A percentile compares a stretch with the other conserved stretches of the same genome.
phyloP scores from a whole-genome alignment of 2,329 filamentous ascomycete species.

The Pleoardoris graminearum region DNA sequence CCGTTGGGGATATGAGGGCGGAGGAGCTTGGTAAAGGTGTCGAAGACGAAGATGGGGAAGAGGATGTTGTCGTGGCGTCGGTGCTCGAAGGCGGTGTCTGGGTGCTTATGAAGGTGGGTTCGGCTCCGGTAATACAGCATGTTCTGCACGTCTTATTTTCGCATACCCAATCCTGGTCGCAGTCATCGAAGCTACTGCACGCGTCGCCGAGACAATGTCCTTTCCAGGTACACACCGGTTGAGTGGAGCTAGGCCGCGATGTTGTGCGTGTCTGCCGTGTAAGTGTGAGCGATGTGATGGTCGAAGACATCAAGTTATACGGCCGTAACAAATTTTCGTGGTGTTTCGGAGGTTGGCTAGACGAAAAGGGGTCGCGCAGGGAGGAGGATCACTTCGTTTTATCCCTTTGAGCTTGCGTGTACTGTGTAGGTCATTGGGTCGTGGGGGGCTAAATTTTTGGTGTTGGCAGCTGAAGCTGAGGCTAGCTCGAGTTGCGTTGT shows the following conservation, averaged over 20 bases:
- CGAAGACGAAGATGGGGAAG: background rate
- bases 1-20: background rate
- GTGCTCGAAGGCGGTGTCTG: background rate
- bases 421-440: too few species aligned
- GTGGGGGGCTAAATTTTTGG: background rate
- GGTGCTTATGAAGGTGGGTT: background rate
- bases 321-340: background rate
- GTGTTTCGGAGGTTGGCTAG: too few species aligned
- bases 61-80: background rate
- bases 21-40: background rate
- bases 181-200: conserved; percentile 29
- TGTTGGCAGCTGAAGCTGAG: conserved; percentile 3
- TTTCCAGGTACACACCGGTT: conserved; percentile 16
- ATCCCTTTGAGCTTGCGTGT: too few species aligned
- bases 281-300: background rate
- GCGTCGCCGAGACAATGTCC: conserved; percentile 19
- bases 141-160: conserved; percentile 24
- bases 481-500: background rate
- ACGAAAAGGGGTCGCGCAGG: too few species aligned
- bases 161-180: conserved; percentile 32
- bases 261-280: conserved; percentile 1
- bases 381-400: too few species aligned
- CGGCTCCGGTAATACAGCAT: conserved; percentile 5
- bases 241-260: conserved; percentile 8
- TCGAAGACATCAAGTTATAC: conserved; percentile 2